Evolutionary conservation across 768 basidiomycete genomes (phyloP), one percentile per base, ranked within the genome.

Genomic region (Collybia mongolica): DNA sequence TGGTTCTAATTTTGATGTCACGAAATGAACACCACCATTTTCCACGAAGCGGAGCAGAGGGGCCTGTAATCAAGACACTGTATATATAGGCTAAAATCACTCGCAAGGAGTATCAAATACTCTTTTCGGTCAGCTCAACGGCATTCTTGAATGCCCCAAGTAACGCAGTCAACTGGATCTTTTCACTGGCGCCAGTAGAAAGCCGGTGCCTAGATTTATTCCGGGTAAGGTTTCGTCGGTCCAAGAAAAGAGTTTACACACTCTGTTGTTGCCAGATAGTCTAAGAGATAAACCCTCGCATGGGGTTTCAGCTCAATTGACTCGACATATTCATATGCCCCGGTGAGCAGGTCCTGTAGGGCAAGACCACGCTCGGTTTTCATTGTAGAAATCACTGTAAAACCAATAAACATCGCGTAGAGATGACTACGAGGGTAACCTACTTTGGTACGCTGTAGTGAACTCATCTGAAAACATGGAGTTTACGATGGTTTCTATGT

Each of bases 391-490:
- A 98, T 92, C 81, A 90, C 96, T 98, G 56, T 3, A 9, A 15
- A 40, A 19, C 12, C 6, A 46, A 39, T 55, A 15, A 49, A 11
- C 11, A 29, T 14, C 6, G 9, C 15, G 19, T 5, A 35, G 49
- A 49, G 19, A 49, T 2, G 36, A 36, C 44, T 23, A 36, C 45
- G 14, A 24, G 39, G 28, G 36, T 37, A 35, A 66, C 82, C 36
- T 55, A 91, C 91, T 83, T 60, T 85, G 82, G 64, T 94, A 94
- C 15, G 89, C 84, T 0, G 89, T 94, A 1, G 93, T 93, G 57
- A 98, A 98, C 60, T 97, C 94, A 58, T 98, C 94, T 3, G 87
- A 81, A 62, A 98, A 81, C 97, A 99, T 98, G 7, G 90, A 91
- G 55, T 91, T 86, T 26, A 98, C 91, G 36, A 99, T 89, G 9